phyloP scores from a whole-genome alignment of 164 flowering plant species.

The Cinnamomum micranthum region DNA sequence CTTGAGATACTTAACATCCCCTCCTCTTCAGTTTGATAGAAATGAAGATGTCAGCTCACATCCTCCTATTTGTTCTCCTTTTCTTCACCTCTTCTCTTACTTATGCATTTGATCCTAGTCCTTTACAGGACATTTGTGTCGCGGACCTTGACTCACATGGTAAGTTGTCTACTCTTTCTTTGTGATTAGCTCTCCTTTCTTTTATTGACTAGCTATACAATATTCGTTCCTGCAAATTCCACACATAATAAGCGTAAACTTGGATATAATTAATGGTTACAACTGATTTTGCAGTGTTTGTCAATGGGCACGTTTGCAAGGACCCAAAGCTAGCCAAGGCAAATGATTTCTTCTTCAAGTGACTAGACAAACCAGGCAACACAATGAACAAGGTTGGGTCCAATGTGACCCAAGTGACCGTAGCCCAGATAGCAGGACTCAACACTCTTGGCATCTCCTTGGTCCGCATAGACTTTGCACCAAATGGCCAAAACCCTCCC shows the following conservation, averaged over 20 bases:
- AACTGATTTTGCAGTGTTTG: constrained; percentile 1
- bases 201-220: no score
- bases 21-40: background rate
- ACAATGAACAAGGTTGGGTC: constrained; percentile 12
- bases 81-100: background rate
- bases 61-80: background rate
- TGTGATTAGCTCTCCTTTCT: no score
- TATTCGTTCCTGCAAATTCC: no score
- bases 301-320: constrained; percentile 18
- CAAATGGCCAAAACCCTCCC: constrained; percentile 10
- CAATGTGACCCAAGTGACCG: constrained; percentile 10
- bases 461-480: constrained; percentile 14
- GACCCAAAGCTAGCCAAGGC: constrained; percentile 12
- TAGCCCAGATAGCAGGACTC: constrained; percentile 3
- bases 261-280: background rate
- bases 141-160: background rate
- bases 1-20: background rate
- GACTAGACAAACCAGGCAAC: constrained; percentile 14
- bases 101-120: constrained; percentile 7
- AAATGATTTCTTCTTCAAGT: constrained; percentile 11
- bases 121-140: constrained; percentile 11
- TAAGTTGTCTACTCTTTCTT: no score
- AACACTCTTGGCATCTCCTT: constrained; percentile 11
- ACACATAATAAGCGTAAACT: no score
- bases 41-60: background rate